A percentile compares a stretch with the other conserved stretches of the same genome.
phyloP scores from a whole-genome alignment of 1,139 yeast genomes.

The Meyerozyma carpophila region DNA sequence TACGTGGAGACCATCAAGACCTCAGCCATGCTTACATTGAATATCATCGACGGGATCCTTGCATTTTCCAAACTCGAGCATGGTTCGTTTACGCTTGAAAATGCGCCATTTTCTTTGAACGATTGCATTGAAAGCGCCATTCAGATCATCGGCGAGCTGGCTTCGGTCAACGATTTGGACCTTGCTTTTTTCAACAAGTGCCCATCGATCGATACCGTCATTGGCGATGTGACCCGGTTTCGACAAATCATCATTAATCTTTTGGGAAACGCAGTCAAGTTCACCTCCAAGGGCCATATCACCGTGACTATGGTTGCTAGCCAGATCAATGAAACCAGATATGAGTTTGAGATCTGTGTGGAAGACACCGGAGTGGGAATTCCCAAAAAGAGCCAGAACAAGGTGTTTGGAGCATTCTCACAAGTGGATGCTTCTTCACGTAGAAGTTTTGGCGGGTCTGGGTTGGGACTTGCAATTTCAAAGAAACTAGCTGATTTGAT shows the following conservation, averaged over 20 bases:
- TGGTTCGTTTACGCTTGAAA: conserved; percentile 45
- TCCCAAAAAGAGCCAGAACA: conserved; percentile 40
- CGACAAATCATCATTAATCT: conserved; percentile 51
- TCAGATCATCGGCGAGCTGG: conserved; percentile 50
- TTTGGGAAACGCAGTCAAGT: conserved; percentile 55
- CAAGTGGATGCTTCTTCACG: conserved; percentile 59
- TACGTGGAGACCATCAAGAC: conserved; percentile 51
- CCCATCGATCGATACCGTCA: conserved; percentile 35
- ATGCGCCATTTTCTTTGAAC: conserved; percentile 43
- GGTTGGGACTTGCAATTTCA: conserved; percentile 55
- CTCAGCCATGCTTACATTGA: conserved; percentile 49
- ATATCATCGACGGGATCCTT: conserved; percentile 52
- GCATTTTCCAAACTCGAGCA: conserved; percentile 56
- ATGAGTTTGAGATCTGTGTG: conserved; percentile 39
- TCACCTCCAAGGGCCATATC: conserved; percentile 45
- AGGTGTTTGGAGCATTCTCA: conserved; percentile 54
- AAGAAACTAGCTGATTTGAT: conserved; percentile 52
- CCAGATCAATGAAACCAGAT: conserved; percentile 26
- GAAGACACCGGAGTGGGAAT: conserved; percentile 63
- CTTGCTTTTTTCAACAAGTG: conserved; percentile 43
- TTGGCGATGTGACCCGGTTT: conserved; percentile 49
- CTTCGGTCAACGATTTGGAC: conserved; percentile 41
- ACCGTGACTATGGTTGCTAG: conserved; percentile 33
- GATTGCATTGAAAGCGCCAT: conserved; percentile 51
- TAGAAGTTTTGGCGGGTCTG: conserved; percentile 56